Percentiles rank a stretch among this genome's conserved stretches.
These are phyloP conservation scores for Pichia sp. DNA, from an alignment of 1,139 yeast species.

Conservation along the genomic window DNA sequence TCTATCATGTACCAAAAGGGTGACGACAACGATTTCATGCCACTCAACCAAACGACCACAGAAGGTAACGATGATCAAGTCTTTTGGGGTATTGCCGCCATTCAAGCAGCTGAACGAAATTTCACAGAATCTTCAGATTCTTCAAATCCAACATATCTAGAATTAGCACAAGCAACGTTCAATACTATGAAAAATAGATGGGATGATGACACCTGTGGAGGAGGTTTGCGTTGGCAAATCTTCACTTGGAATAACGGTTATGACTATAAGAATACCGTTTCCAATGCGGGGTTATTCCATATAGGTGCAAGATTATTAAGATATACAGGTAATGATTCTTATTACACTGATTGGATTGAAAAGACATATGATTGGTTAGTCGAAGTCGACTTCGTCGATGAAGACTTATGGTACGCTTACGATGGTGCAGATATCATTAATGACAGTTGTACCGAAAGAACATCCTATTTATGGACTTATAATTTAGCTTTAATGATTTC, in stretches of 20 bases:
- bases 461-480: conserved; percentile 79
- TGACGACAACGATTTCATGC: conserved; percentile 71
- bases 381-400: conserved; percentile 54
- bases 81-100: conserved; percentile 92
- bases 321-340: conserved; percentile 71
- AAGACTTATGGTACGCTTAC: conserved; percentile 49
- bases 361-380: conserved; percentile 81
- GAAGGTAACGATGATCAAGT: conserved; percentile 99
- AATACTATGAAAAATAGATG: conserved; percentile 89
- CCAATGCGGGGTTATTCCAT: conserved; percentile 89
- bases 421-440: conserved; percentile 74
- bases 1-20: conserved; percentile 80
- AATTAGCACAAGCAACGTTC: conserved; percentile 76
- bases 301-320: conserved; percentile 86
- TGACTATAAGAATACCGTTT: conserved; percentile 85
- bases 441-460: conserved; percentile 60
- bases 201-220: conserved; percentile 73
- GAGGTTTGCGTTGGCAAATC: conserved; percentile 97
- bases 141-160: conserved; percentile 70
- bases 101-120: conserved; percentile 89
- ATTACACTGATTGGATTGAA: conserved; percentile 72
- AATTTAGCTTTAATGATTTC: conserved; percentile 79
- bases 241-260: conserved; percentile 94
- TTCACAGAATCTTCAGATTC: conserved; percentile 67
- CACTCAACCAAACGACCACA: conserved; percentile 87